Conservation (phyloP, 257 asterid species). For the Lithospermum erythrorhizon region DNA sequence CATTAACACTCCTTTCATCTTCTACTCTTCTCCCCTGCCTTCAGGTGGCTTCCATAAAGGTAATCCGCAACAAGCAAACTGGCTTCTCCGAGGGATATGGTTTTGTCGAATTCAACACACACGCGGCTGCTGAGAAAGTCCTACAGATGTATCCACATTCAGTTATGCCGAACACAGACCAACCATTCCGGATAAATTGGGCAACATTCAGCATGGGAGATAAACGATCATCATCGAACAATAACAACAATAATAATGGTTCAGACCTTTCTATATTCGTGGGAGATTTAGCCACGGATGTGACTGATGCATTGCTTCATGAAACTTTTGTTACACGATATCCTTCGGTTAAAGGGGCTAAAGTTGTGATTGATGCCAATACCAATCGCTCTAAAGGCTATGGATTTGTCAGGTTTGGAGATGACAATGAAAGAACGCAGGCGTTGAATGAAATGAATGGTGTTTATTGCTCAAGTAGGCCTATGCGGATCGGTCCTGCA, state of each 20-base stretch:
- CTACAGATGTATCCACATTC: conserved; percentile 47
- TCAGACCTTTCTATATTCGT: conserved; percentile 88
- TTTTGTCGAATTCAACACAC: conserved; percentile 75
- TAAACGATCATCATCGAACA: conserved; percentile 28
- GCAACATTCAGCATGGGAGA: conserved; percentile 94
- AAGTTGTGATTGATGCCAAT: conserved; percentile 76
- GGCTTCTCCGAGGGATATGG: conserved; percentile 90
- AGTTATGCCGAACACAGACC: conserved; percentile 74
- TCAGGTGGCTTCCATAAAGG: conserved; percentile 79
- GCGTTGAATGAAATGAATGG: conserved; percentile 92
- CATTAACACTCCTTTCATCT: neutral
- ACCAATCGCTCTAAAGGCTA: conserved; percentile 92
- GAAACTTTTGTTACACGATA: conserved; percentile 64
- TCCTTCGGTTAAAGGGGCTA: conserved; percentile 85
- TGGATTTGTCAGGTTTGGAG: conserved; percentile 93
- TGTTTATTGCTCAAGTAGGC: conserved; percentile 75
- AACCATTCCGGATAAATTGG: conserved; percentile 84
- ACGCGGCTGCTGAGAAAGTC: conserved; percentile 76
- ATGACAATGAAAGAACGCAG: conserved; percentile 66
- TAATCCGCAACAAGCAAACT: conserved; percentile 82
- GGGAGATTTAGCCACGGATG: conserved; percentile 93
- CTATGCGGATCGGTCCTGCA: conserved; percentile 91
- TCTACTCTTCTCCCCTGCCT: conserved; percentile 1
- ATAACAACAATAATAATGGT: conserved; percentile 30
- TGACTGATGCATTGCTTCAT: conserved; percentile 64